Evolutionary conservation across 169 alveolate genomes (phyloP), one percentile per base, ranked within the genome.

Genomic region (Eimeria maxima): DNA sequence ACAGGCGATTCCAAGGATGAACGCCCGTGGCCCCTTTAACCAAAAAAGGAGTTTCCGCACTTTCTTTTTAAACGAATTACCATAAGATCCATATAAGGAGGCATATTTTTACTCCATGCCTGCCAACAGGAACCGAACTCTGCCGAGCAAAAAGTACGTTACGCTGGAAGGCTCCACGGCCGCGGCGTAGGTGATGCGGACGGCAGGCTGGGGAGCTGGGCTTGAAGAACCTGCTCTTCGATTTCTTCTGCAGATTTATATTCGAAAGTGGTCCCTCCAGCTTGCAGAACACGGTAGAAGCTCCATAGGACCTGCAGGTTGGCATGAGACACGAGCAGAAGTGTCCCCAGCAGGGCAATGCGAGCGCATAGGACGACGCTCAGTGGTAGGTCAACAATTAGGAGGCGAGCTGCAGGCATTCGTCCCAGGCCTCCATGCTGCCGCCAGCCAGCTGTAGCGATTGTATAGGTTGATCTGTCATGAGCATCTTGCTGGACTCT

Each of bases 251-350:
- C 96, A 10, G 94, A 50, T 71, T 83, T 81, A 60, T 24, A 42
- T 60, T 93, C 96, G 47, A 93, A 93, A 18, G 92, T 89, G 6
- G 96, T 93, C 20, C 96, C 96, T 2, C 96, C 96, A 38, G 89
- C 96, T 93, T 93, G 96, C 67, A 93, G 89, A 27, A 93, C 94
- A 22, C 96, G 93, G 81, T 93, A 93, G 63, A 93, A 93, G 38
- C 96, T 93, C 96, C 96, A 93, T 24, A 93, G 94, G 76, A 93
- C 73, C 44, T 94, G 60, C 33, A 93, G 80, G 69, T 45, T 76
- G 89, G 81, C 50, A 57, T 93, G 94, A 33, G 94, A 74, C n/a
- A 93, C 55, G 18, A 83, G 81, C 69, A 93, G 74, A 27, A 81
- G 94, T 50, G 76, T 18, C 44, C 81, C 93, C 47, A 87, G 93